These are phyloP conservation scores for Claviceps africana DNA, from an alignment of 2,329 filamentous ascomycete species.

Conservation along the genomic window DNA sequence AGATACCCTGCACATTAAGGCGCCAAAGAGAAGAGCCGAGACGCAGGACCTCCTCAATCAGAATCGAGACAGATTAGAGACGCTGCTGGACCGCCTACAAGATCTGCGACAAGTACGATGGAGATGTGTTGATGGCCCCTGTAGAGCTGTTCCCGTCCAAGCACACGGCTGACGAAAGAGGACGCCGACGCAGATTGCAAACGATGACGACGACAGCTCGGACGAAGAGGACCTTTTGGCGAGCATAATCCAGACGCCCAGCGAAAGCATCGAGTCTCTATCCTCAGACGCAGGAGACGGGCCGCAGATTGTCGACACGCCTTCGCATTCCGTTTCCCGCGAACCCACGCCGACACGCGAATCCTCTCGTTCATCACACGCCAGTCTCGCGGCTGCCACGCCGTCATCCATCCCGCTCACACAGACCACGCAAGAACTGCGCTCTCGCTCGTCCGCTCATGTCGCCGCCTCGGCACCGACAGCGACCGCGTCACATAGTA, in stretches of 20 bases:
- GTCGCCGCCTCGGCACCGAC: constrained; percentile 6
- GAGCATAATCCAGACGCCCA: constrained; percentile 40
- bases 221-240: constrained; percentile 45
- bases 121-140: not conserved
- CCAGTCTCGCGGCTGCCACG: constrained; percentile 6
- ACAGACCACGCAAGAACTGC: constrained; percentile 22
- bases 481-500: constrained; percentile 16
- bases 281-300: constrained; percentile 14
- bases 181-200: constrained; percentile 15
- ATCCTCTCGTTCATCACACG: constrained; percentile 5
- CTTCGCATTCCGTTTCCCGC: constrained; percentile 7
- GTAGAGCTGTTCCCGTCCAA: not conserved
- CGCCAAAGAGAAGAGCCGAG: constrained; percentile 43
- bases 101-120: constrained; percentile 49
- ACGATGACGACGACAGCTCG: constrained; percentile 28
- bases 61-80: constrained; percentile 53
- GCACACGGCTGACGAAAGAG: constrained; percentile 6
- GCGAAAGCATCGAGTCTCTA: constrained; percentile 34
- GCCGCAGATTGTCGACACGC: constrained; percentile 8
- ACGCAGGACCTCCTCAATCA: constrained; percentile 48
- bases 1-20: constrained; percentile 45
- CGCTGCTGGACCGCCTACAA: constrained; percentile 49
- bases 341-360: constrained; percentile 2
- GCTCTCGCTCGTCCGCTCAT: constrained; percentile 15
- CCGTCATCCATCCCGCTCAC: constrained; percentile 10